phyloP scores from a whole-genome alignment of 2,329 filamentous ascomycete species.

The Colletotrichum ledebouriae region DNA sequence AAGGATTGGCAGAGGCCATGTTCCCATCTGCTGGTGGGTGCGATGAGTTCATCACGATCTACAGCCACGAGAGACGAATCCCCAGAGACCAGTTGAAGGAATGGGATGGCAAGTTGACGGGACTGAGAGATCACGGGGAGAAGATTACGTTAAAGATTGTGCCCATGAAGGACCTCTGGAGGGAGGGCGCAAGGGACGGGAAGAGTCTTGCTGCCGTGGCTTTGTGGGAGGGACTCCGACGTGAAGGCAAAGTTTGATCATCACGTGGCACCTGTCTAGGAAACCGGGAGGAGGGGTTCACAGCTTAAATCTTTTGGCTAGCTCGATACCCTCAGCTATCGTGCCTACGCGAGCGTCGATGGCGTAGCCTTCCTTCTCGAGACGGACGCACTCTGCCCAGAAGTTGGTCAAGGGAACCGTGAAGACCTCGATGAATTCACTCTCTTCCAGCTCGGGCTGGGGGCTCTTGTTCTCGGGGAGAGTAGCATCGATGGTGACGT shows the following conservation, averaged over 20 bases:
- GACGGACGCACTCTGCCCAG: slow-evolving; percentile 74
- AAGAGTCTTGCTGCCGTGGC: slow-evolving; percentile 72
- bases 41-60: slow-evolving; percentile 72
- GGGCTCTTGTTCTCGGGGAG: slow-evolving; percentile 77
- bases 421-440: slow-evolving; percentile 87
- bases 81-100: slow-evolving; percentile 62
- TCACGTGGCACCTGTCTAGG: neutral
- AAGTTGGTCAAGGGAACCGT: slow-evolving; percentile 73
- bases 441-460: slow-evolving; percentile 79
- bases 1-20: slow-evolving; percentile 62
- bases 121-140: slow-evolving; percentile 69
- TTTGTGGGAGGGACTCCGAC: slow-evolving; percentile 68
- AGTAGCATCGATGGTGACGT: slow-evolving; percentile 79
- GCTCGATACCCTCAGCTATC: slow-evolving; percentile 82
- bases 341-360: slow-evolving; percentile 85
- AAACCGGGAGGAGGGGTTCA: slow-evolving; percentile 39
- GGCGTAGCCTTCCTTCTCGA: slow-evolving; percentile 79
- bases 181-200: slow-evolving; percentile 67
- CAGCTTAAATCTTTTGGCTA: slow-evolving; percentile 71
- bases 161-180: slow-evolving; percentile 68
- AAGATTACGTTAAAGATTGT: slow-evolving; percentile 73
- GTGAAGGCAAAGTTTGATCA: slow-evolving; percentile 58
- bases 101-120: slow-evolving; percentile 71
- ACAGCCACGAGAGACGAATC: slow-evolving; percentile 67
- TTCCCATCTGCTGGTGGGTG: slow-evolving; percentile 71